A percentile compares a stretch with the other conserved stretches of the same genome.
Conservation (phyloP, 2,329 filamentous ascomycete genomes). For the Alternaria alternata region DNA sequence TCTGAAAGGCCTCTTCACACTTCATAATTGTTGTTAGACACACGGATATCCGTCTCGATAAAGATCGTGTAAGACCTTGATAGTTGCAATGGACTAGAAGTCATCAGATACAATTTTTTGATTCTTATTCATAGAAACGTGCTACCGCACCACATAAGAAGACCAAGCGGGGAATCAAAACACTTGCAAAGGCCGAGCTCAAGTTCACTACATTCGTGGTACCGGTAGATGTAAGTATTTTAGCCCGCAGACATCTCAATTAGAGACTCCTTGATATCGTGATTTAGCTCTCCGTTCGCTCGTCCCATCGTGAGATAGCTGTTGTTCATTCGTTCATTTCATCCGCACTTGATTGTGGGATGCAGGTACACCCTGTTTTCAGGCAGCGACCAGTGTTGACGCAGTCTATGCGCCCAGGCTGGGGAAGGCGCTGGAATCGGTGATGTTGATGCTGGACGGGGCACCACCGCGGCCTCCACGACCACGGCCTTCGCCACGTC, state of each 20-base stretch:
- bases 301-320: constrained; percentile 29
- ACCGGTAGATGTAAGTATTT: constrained; percentile 20
- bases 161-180: constrained; percentile 9
- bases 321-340: constrained; percentile 30
- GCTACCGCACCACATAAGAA: background rate
- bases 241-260: constrained; percentile 25
- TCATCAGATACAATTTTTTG: constrained; percentile 7
- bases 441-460: constrained; percentile 56
- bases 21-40: background rate
- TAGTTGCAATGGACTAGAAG: background rate
- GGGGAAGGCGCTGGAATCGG: constrained; percentile 62
- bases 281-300: constrained; percentile 13
- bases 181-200: constrained; percentile 12
- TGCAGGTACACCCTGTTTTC: constrained; percentile 21
- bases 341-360: constrained; percentile 17
- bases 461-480: constrained; percentile 56
- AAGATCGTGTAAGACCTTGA: background rate
- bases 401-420: constrained; percentile 57
- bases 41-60: background rate
- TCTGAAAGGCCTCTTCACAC: background rate
- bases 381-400: constrained; percentile 29
- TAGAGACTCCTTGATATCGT: constrained; percentile 15
- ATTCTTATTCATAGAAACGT: constrained; percentile 5
- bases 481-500: constrained; percentile 59
- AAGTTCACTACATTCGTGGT: constrained; percentile 18